Evolutionary conservation across 2,329 filamentous ascomycete genomes (phyloP).

Genomic region (Pseudogymnoascus destructans): DNA sequence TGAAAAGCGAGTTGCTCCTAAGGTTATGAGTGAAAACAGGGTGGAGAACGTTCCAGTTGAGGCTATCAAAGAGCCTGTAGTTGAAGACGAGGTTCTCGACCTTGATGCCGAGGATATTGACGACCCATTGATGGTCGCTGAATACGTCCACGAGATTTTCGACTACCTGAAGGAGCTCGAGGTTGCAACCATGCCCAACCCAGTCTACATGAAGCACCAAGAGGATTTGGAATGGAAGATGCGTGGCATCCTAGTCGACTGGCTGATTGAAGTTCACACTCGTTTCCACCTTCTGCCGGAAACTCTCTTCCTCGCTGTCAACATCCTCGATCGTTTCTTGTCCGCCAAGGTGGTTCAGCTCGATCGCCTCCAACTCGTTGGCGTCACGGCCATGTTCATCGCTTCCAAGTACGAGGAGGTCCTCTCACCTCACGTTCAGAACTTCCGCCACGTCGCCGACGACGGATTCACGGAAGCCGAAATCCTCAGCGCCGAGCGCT

Average conservation of each 20-base stretch:
- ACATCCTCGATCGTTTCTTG: slow-evolving; percentile 96
- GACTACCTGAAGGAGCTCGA: slow-evolving; percentile 88
- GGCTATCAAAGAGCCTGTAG: slow-evolving; percentile 19
- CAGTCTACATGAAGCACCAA: slow-evolving; percentile 90
- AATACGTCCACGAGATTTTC: slow-evolving; percentile 95
- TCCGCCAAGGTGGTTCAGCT: slow-evolving; percentile 92
- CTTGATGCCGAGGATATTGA: slow-evolving; percentile 80
- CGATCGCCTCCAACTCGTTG: slow-evolving; percentile 89
- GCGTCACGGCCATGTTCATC: slow-evolving; percentile 98
- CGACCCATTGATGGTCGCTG: slow-evolving; percentile 94
- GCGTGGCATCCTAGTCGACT: slow-evolving; percentile 91
- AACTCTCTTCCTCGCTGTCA: slow-evolving; percentile 91
- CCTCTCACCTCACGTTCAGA: slow-evolving; percentile 87
- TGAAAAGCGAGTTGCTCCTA: slow-evolving; percentile 30
- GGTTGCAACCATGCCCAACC: slow-evolving; percentile 67
- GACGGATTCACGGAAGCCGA: slow-evolving; percentile 92
- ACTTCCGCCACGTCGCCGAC: slow-evolving; percentile 93
- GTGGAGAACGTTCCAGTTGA: slow-evolving; percentile 19
- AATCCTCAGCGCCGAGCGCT: slow-evolving; percentile 93
- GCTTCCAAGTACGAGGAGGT: slow-evolving; percentile 99
- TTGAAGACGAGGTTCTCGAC: slow-evolving; percentile 39
- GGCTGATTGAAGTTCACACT: slow-evolving; percentile 96
- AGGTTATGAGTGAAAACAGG: slow-evolving; percentile 29
- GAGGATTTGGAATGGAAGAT: slow-evolving; percentile 97
- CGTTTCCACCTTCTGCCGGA: slow-evolving; percentile 92